Evolutionary conservation across 179 eudicot genomes (phyloP), one percentile per base, ranked within the genome.

Genomic region (Spergularia azorica): DNA sequence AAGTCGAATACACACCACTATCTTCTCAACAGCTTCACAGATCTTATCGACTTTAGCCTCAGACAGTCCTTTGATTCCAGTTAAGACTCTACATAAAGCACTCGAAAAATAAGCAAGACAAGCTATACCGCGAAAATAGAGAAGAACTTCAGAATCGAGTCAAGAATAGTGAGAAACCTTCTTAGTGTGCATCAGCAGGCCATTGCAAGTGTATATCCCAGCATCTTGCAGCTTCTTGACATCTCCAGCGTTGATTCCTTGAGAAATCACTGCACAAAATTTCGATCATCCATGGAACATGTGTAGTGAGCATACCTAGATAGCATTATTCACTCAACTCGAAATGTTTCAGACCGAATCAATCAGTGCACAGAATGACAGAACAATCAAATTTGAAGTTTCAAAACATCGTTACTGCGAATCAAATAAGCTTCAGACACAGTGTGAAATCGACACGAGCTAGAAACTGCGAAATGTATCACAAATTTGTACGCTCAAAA

Each of bases 151-250:
- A 61, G 46, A 67, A 9, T 5, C 9, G 3, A 54, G 75, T 0
- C 46, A 32, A 0, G 41, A 51, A 71, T 0, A 71, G 55, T 26
- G 60, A 1, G 36, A 14, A 74, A 95, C 99, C 98, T 95, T 95
- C 87, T 95, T 95, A 1, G 98, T 93, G 65, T 91, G 98, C 99
- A 95, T 95, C 98, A 95, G 89, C 82, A 95, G 82, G 77, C 99
- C 99, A 87, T 95, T 95, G 88, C 98, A 91, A 10, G 99, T 93
- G 62, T 91, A 89, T 75, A 95, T 93, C 39, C 99, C 98, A 71
- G 98, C 99, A 86, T 95, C 99, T 79, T 95, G 98, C 57, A 95
- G 97, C 83, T 95, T 95, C 87, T 91, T 95, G 72, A 95, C 97
- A 81, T 95, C 98, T 80, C 99, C 99, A 78, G 99, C 98, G 82